These are phyloP conservation scores for Penicillium sp. DNA, from an alignment of 2,329 filamentous ascomycete genomes.

Conservation along the genomic window DNA sequence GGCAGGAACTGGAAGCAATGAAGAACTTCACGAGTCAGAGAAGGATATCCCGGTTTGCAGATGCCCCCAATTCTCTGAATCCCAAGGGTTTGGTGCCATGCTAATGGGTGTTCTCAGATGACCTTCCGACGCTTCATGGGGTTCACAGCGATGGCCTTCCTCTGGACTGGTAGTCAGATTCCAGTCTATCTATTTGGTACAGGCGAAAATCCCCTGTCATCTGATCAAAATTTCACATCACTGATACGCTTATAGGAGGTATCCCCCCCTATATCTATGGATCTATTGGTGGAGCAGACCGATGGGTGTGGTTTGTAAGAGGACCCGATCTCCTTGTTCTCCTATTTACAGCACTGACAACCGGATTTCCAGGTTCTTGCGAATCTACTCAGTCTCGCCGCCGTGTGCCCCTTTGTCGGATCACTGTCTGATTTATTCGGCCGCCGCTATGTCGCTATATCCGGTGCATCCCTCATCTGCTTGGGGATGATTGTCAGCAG, in stretches of 20 bases:
- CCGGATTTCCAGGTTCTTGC: slow-evolving; percentile 44
- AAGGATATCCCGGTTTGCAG: slow-evolving; percentile 49
- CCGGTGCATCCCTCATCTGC: slow-evolving; percentile 59
- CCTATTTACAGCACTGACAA: neutral
- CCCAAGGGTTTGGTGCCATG: neutral
- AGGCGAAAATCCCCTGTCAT: slow-evolving; percentile 21
- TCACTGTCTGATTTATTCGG: slow-evolving; percentile 67
- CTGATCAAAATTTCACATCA: neutral
- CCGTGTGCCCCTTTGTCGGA: slow-evolving; percentile 67
- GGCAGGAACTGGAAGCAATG: slow-evolving; percentile 51
- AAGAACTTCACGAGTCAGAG: slow-evolving; percentile 45
- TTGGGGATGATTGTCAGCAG: slow-evolving; percentile 64
- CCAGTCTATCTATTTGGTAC: slow-evolving; percentile 58
- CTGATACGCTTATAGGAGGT: slow-evolving; percentile 36
- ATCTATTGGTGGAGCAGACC: slow-evolving; percentile 63
- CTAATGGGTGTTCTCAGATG: slow-evolving; percentile 43
- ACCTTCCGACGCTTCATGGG: slow-evolving; percentile 58
- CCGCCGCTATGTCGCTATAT: slow-evolving; percentile 62
- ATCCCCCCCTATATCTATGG: slow-evolving; percentile 61
- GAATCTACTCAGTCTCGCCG: slow-evolving; percentile 60
- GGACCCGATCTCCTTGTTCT: neutral
- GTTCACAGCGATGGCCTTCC: slow-evolving; percentile 62
- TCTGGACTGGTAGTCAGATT: slow-evolving; percentile 66
- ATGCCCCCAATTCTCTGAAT: neutral
- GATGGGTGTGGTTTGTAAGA: slow-evolving; percentile 64